Evolutionary conservation across 805 yeast genomes (phyloP).

Genomic region (Starmerella stellata): DNA sequence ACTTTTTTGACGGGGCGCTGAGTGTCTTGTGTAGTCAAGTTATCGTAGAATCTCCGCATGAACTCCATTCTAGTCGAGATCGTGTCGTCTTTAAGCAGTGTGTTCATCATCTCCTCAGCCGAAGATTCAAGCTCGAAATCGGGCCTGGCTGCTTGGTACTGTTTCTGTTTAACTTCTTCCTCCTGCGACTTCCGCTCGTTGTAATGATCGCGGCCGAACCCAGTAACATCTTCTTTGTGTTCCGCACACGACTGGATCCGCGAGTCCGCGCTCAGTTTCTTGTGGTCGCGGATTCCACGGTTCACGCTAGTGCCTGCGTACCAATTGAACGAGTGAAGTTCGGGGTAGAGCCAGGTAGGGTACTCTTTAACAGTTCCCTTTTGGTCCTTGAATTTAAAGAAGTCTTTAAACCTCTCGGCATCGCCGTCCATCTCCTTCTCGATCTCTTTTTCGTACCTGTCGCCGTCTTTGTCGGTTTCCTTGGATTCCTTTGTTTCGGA

Average conservation of each 20-base stretch:
- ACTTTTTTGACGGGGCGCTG: slow-evolving; percentile 11
- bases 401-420: neutral
- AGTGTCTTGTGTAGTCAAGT: slow-evolving; percentile 10
- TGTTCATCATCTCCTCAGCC: slow-evolving; percentile 13
- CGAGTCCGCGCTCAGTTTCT: slow-evolving; percentile 63
- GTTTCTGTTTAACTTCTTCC: neutral
- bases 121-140: slow-evolving; percentile 21
- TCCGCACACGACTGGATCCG: slow-evolving; percentile 50
- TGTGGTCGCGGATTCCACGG: slow-evolving; percentile 64
- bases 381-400: no score
- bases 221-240: slow-evolving; percentile 59
- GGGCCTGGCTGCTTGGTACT: slow-evolving; percentile 5
- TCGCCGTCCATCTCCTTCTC: neutral
- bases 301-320: slow-evolving; percentile 72
- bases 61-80: slow-evolving; percentile 18
- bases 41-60: slow-evolving; percentile 18
- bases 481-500: neutral
- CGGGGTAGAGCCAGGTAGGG: slow-evolving; percentile 18
- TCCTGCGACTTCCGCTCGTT: slow-evolving; percentile 23
- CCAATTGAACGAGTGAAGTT: slow-evolving; percentile 47
- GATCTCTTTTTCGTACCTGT: neutral
- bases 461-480: neutral
- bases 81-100: slow-evolving; percentile 9
- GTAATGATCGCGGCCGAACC: slow-evolving; percentile 54
- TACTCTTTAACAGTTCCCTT: slow-evolving; percentile 1